These are phyloP conservation scores for Gypsophila paniculata DNA, from an alignment of 179 eudicot genomes.

Conservation along the genomic window DNA sequence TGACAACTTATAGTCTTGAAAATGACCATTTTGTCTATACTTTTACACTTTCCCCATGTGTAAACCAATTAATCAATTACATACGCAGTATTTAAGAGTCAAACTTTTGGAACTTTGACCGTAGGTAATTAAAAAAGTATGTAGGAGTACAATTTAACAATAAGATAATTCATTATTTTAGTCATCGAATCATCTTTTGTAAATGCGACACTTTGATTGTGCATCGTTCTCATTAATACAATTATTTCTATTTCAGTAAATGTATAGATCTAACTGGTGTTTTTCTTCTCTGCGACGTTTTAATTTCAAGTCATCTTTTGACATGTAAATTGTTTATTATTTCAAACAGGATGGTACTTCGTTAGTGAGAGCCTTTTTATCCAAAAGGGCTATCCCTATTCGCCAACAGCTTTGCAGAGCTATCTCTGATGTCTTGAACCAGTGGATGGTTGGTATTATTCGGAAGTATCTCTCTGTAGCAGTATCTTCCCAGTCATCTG, in stretches of 20 bases:
- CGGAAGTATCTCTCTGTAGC: constrained; percentile 22
- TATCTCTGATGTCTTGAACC: constrained; percentile 56
- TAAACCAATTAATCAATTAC: background rate
- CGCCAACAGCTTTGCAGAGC: constrained; percentile 60
- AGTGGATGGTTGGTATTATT: constrained; percentile 44
- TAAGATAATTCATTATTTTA: too few species aligned
- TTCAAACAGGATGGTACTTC: constrained; percentile 73
- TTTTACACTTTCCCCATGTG: too few species aligned
- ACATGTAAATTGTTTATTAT: background rate
- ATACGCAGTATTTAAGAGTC: too few species aligned
- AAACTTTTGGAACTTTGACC: too few species aligned
- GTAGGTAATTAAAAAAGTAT: too few species aligned
- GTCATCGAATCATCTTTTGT: too few species aligned
- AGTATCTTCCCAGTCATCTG: constrained; percentile 25
- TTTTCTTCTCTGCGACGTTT: background rate
- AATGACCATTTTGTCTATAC: background rate
- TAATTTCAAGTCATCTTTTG: too few species aligned
- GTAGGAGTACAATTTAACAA: too few species aligned
- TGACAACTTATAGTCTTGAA: too few species aligned
- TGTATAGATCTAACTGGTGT: background rate
- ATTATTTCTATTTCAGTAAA: background rate
- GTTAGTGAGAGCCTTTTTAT: constrained; percentile 49
- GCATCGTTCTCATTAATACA: background rate
- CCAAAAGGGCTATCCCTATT: constrained; percentile 52
- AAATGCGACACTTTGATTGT: too few species aligned